Percentiles rank a stretch among this genome's conserved stretches.
phyloP scores from a whole-genome alignment of 257 asterid genomes.

The Solanum bukasovii region DNA sequence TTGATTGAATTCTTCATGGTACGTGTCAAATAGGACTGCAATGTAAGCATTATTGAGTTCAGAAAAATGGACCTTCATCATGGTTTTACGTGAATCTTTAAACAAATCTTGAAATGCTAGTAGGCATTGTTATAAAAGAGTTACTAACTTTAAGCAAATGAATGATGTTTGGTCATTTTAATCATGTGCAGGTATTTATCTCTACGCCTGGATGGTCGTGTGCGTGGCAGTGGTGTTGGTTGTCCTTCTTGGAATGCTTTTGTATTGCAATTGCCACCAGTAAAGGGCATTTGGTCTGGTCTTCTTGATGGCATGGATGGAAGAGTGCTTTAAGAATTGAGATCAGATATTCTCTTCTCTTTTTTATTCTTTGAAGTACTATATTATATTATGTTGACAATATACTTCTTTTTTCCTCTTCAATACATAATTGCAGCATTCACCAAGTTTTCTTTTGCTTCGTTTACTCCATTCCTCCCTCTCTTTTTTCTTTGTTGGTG shows the following conservation, averaged over 20 bases:
- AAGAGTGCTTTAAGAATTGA: slow-evolving; percentile 48
- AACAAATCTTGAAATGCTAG: not conserved
- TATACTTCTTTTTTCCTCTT: not conserved
- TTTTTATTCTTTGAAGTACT: not conserved
- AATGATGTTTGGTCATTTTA: not conserved
- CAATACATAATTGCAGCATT: not conserved
- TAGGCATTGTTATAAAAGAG: not conserved
- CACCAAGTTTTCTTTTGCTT: not conserved
- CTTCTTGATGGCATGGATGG: slow-evolving; percentile 97
- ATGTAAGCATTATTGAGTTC: not conserved
- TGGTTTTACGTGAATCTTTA: not conserved
- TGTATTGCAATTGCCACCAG: slow-evolving; percentile 69
- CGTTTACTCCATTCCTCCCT: not conserved
- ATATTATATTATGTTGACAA: not conserved
- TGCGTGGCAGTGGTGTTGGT: slow-evolving; percentile 94
- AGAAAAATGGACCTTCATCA: not conserved
- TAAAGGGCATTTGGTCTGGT: slow-evolving; percentile 89
- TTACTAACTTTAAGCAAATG: not conserved
- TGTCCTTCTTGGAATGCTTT: slow-evolving; percentile 98
- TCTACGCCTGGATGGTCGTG: slow-evolving; percentile 91
- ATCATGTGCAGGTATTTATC: slow-evolving; percentile 59
- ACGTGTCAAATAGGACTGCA: not conserved
- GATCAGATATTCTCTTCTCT: not conserved
- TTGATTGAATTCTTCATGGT: not conserved
- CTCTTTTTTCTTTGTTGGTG: not conserved